Evolutionary conservation across 495 filamentous ascomycete species (phyloP), one percentile per base, ranked within the genome.

Genomic region (Aspergillus wentii): DNA sequence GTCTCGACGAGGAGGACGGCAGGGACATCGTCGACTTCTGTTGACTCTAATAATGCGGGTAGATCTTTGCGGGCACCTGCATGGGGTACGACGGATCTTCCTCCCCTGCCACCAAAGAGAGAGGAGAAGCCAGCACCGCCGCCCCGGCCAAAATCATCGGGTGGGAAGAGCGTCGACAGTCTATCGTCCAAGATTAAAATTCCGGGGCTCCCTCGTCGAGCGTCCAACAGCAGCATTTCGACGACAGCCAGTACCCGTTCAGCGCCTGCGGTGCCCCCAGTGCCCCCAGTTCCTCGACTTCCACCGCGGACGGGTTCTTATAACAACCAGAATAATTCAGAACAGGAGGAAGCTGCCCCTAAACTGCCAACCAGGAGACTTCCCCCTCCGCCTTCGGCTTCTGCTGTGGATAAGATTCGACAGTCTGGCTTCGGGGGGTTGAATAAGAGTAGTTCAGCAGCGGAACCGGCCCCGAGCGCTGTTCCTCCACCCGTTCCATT

Each of bases 401-500:
- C 48, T 8, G 52, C 46, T 8, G 32, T 66, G 8, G 38, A 59
- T 18, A 54, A 65, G 48, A 41, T 66, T 40, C 57, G 61, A 25
- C 37, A 56, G 21, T 41, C 48, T 27, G 72, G 69, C 3, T 69
- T 72, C 32, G 60, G 52, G 11, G 51, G 52, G n/a, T 40, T 65
- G 45, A 71, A 62, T 34, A 64, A 57, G 21, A 52, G 40, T 17
- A 21, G 52, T 34, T 28, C 56, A 30, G 35, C 22, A 47, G 9
- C 50, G 43, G 48, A 40, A 11, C 34, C 49, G 3, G 36, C 33
- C 18, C 8, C 44, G 13, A 57, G 40, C 30, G 56, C 49, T 19
- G 44, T 32, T 11, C 71, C 79, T 7, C 79, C 80, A 4, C 78
- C 78, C 3, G 57, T 83, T 17, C 80, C 79, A 5, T 41, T 67